Percentiles rank a stretch among this genome's conserved stretches.
phyloP scores from a whole-genome alignment of 2,329 filamentous ascomycete genomes.

The Aspergillus ochraceoroseus region DNA sequence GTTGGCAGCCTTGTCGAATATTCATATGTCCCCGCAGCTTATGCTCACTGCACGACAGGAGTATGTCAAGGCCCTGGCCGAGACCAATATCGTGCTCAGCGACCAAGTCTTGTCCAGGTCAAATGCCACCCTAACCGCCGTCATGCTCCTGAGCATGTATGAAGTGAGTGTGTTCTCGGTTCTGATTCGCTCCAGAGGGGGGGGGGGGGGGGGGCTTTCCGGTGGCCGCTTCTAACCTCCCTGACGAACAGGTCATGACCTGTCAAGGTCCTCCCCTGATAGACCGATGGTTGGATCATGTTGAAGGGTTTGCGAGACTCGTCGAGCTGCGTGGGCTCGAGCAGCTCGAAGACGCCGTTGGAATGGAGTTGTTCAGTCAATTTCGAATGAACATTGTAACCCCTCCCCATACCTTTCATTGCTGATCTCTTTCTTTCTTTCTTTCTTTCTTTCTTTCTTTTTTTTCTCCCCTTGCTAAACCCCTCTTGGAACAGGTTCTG shows the following conservation, averaged over 20 bases:
- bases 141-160: conserved; percentile 12
- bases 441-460: too few relatives aligned
- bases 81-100: conserved; percentile 9
- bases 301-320: conserved; percentile 9
- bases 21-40: conserved; percentile 4
- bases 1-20: conserved; percentile 10
- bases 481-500: conserved; percentile 6
- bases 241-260: conserved; percentile 4
- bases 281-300: conserved; percentile 8
- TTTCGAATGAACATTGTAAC: conserved; percentile 10
- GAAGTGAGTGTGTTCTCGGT: conserved; percentile 2
- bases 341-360: conserved; percentile 9
- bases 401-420: too few relatives aligned
- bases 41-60: conserved; percentile 6
- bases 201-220: too few relatives aligned
- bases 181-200: neutral
- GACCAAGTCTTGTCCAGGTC: conserved; percentile 8
- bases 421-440: too few relatives aligned
- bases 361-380: conserved; percentile 12
- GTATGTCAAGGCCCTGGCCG: conserved; percentile 10
- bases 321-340: conserved; percentile 10
- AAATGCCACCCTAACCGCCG: conserved; percentile 9
- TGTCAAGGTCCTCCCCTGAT: conserved; percentile 8
- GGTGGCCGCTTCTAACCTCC: too few relatives aligned
- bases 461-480: too few relatives aligned